Evolutionary conservation across 495 filamentous ascomycete genomes (phyloP).

Genomic region (Penicillium riverlandense): DNA sequence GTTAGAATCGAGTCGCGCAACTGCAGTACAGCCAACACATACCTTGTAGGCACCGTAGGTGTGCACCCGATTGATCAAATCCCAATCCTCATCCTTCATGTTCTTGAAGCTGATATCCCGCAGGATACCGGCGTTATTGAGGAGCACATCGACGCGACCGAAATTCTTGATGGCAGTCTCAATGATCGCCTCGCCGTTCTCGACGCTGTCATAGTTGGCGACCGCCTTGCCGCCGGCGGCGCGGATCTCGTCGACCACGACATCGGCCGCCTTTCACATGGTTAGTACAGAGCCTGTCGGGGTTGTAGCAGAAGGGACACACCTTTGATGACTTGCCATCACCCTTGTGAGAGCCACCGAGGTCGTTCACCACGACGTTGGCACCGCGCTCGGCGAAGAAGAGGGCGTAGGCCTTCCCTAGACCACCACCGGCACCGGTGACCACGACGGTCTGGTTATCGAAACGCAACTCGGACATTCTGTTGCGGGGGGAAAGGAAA

Average conservation of each 20-base stretch:
- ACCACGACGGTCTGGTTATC: slow-evolving; percentile 97
- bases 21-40: neutral
- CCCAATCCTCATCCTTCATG: slow-evolving; percentile 97
- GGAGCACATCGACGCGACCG: slow-evolving; percentile 86
- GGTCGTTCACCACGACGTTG: slow-evolving; percentile 95
- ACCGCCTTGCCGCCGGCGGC: slow-evolving; percentile 91
- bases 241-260: slow-evolving; percentile 91
- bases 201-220: slow-evolving; percentile 96
- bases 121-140: slow-evolving; percentile 98
- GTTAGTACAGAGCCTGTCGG: slow-evolving; percentile 11
- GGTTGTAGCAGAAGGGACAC: slow-evolving; percentile 3
- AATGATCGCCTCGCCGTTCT: slow-evolving; percentile 91
- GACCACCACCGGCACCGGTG: slow-evolving; percentile 90
- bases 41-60: slow-evolving; percentile 93
- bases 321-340: slow-evolving; percentile 88
- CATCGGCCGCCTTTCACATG: slow-evolving; percentile 70
- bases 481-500: slow-evolving; percentile 15
- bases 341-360: slow-evolving; percentile 89
- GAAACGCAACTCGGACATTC: slow-evolving; percentile 79
- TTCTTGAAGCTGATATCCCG: slow-evolving; percentile 98
- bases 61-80: slow-evolving; percentile 87
- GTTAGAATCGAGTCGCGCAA: neutral
- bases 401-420: slow-evolving; percentile 85
- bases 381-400: slow-evolving; percentile 92
- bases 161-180: slow-evolving; percentile 90